phyloP scores from a whole-genome alignment of 2,329 filamentous ascomycete genomes.

The Harringtonia aguacate region DNA sequence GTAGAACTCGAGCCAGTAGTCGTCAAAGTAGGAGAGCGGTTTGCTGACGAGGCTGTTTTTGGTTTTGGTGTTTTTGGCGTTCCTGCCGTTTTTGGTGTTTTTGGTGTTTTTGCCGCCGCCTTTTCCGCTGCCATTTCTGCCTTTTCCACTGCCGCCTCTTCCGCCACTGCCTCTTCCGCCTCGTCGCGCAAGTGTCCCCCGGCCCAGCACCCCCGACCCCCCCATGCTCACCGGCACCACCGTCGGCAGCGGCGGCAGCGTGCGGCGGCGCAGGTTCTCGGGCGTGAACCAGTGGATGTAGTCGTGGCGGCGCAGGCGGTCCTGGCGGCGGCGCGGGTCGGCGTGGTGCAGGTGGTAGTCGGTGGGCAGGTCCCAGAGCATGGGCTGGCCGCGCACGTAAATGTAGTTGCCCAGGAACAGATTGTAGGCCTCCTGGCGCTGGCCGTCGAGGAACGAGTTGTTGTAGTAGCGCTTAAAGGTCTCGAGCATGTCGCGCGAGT shows the following conservation, averaged over 20 bases:
- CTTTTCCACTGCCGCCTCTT: too few species aligned
- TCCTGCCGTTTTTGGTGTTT: too few species aligned
- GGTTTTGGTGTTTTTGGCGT: too few species aligned
- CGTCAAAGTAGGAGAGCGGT: conserved; percentile 59
- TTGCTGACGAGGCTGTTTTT: conserved; percentile 21
- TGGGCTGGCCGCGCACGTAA: conserved; percentile 74
- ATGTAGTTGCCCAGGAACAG: conserved; percentile 95
- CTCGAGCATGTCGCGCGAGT: conserved; percentile 97
- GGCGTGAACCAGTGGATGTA: conserved; percentile 90
- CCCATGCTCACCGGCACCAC: conserved; percentile 34
- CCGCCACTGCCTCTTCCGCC: too few species aligned
- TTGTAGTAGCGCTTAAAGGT: conserved; percentile 99
- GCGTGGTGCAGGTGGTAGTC: conserved; percentile 95
- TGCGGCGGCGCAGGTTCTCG: conserved; percentile 53
- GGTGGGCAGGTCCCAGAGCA: conserved; percentile 92
- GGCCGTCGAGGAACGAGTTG: conserved; percentile 91
- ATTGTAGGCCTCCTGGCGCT: conserved; percentile 96
- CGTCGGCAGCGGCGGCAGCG: conserved; percentile 35
- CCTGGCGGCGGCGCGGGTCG: conserved; percentile 63
- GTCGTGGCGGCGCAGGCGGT: conserved; percentile 32
- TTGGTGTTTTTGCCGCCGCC: too few species aligned
- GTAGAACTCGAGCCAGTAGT: conserved; percentile 98
- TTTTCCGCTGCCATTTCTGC: too few species aligned
- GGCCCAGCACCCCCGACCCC: conserved; percentile 2
- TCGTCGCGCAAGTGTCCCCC: not conserved